A percentile compares a stretch with the other conserved stretches of the same genome.
phyloP scores from a whole-genome alignment of 1,139 yeast species.

The Candida glucosophila region DNA sequence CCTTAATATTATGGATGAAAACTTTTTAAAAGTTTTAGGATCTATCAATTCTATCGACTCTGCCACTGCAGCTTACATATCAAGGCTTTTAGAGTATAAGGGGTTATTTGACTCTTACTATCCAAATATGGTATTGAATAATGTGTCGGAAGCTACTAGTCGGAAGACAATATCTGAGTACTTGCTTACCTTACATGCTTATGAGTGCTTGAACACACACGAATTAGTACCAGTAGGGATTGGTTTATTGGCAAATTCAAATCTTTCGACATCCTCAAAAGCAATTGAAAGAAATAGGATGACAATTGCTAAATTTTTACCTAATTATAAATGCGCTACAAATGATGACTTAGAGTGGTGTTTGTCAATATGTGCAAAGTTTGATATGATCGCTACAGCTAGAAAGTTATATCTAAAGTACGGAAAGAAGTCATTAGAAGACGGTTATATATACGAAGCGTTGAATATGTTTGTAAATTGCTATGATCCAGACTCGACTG shows the following conservation, averaged over 20 bases:
- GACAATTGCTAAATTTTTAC: slow-evolving; percentile 52
- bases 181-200: slow-evolving; percentile 53
- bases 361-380: slow-evolving; percentile 43
- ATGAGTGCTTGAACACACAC: slow-evolving; percentile 43
- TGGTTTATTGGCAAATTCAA: slow-evolving; percentile 36
- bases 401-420: slow-evolving; percentile 36
- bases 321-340: slow-evolving; percentile 47
- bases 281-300: slow-evolving; percentile 23
- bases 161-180: slow-evolving; percentile 49
- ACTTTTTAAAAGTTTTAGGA: slow-evolving; percentile 51
- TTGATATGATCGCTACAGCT: slow-evolving; percentile 44
- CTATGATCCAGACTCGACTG: slow-evolving; percentile 36
- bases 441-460: slow-evolving; percentile 50
- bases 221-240: slow-evolving; percentile 58
- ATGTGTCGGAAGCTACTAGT: slow-evolving; percentile 10
- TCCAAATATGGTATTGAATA: slow-evolving; percentile 8
- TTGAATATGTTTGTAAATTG: slow-evolving; percentile 60
- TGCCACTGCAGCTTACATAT: slow-evolving; percentile 59
- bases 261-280: slow-evolving; percentile 15
- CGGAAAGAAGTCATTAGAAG: slow-evolving; percentile 31
- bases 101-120: slow-evolving; percentile 50
- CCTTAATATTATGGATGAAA: slow-evolving; percentile 48
- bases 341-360: slow-evolving; percentile 82
- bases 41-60: slow-evolving; percentile 55
- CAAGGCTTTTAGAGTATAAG: slow-evolving; percentile 56